These are phyloP conservation scores for Scutellaria baicalensis DNA, from an alignment of 257 asterid genomes.

Conservation along the genomic window DNA sequence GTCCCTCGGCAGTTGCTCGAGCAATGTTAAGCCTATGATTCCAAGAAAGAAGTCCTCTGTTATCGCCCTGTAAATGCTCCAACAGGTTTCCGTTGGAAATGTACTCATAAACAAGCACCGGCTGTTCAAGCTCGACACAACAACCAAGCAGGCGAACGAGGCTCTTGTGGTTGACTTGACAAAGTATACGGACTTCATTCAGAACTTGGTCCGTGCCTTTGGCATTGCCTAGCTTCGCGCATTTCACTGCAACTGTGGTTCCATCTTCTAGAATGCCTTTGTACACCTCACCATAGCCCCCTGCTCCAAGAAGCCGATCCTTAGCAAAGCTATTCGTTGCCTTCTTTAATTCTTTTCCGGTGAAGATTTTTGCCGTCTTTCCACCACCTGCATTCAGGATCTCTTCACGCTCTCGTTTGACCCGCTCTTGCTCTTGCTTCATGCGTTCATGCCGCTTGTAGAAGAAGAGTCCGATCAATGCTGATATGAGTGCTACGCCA, in stretches of 20 bases:
- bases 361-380: slow-evolving; percentile 53
- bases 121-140: slow-evolving; percentile 90
- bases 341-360: slow-evolving; percentile 67
- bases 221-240: slow-evolving; percentile 82
- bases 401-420: slow-evolving; percentile 64
- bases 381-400: slow-evolving; percentile 77
- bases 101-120: slow-evolving; percentile 77
- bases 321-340: slow-evolving; percentile 73
- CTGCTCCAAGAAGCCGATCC: slow-evolving; percentile 81
- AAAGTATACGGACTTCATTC: slow-evolving; percentile 81
- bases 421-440: slow-evolving; percentile 50
- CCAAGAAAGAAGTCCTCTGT: slow-evolving; percentile 45
- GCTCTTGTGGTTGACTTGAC: slow-evolving; percentile 83
- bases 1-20: slow-evolving; percentile 72
- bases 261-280: slow-evolving; percentile 67
- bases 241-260: slow-evolving; percentile 68
- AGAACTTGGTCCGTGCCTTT: slow-evolving; percentile 86
- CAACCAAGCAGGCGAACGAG: slow-evolving; percentile 87
- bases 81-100: slow-evolving; percentile 55
- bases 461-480: slow-evolving; percentile 31
- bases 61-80: slow-evolving; percentile 42
- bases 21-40: slow-evolving; percentile 50
- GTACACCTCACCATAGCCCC: slow-evolving; percentile 90
- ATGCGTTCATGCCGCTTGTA: slow-evolving; percentile 53
- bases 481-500: slow-evolving; percentile 40